Base-by-base conservation (phyloP, 441 rosid species). In the Capsella rubella region DNA sequence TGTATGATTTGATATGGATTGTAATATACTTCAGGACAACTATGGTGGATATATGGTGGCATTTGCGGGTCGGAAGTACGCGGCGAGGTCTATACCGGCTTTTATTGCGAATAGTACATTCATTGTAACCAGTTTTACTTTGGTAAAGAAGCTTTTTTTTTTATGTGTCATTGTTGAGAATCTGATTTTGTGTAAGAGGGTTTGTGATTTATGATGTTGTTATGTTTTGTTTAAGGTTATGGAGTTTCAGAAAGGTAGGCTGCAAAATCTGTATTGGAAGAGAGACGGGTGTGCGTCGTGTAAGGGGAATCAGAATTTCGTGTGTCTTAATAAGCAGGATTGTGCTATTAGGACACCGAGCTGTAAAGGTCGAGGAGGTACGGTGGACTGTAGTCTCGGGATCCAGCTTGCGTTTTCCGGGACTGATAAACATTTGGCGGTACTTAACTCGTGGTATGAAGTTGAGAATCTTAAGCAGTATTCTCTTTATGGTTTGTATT, bases 31-130 rank as follows among this genome's bases (percentile, higher is more conserved):
- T 52, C 86, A 90, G 96, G 86, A 79, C 15, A 72, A 11, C 70
- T 80, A 71, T 75, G 94, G 96, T 79, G 97, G 97, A 21, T 87
- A 90, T 69, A 92, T 92, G 96, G 96, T 92, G 16, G 97, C 96
- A 72, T 92, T 92, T 72, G 92, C 94, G 29, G 97, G 96, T 68
- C 84, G 91, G 40, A 92, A 86, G 76, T 88, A 92, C 58, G 97
- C 97, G 25, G 96, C 94, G 4, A 87, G 96, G 83, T 92, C 97
- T 28, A 61, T 40, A 59, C 86, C 88, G 10, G 92, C 96, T 47
- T 92, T 92, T 77, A 91, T 92, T 72, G 96, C 96, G 43, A 88
- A 92, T 72, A 45, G 62, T 43, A 87, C 96, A 12, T 92, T 54
- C 84, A 84, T 81, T 0, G 90, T 92, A 6, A 90, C 94, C 45